Base-by-base conservation (phyloP, 345 rosid genomes). In the Kandelia obovata region DNA sequence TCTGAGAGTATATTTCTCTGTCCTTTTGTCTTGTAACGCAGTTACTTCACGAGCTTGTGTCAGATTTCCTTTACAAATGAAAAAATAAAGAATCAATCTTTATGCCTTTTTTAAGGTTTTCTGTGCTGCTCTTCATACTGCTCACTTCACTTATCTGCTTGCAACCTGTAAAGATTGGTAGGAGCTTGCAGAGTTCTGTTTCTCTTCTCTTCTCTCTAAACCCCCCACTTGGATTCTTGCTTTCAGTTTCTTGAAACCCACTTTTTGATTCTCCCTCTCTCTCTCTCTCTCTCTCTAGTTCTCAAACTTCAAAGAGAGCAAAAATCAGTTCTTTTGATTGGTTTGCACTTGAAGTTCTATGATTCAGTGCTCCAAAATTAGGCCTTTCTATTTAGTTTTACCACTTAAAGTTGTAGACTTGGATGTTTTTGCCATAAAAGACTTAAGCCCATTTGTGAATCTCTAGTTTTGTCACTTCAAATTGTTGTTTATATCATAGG, bases 41-140 rank as follows among this genome's bases (percentile, higher is more conserved):
- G 81, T 81, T 82, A 34, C 82, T 80, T 90, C 96, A 92, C 92
- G 96, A 90, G 93, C 83, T 70, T 76, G 83, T 88, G 97, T 90
- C 97, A 92, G 98, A 81, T 76, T 52, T 68, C 46, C 61, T 64
- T 75, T 75, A 65, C 78, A 78, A 77, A 43, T 56, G 71, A 57
- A 35, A 61, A 43, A 56, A 49, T 47, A 56, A 49, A 53, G 70
- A 61, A 27, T 55, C 59, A 67, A 59, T 64, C 64, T 77, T 67
- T 73, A 47, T 62, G 58, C 73, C 5, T 63, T 30, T 75, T 71
- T 75, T 58, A 52, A 64, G 53, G 62, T 75, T 62, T 49, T 67
- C 65, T 34, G 25, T 58, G 63, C 78, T 66, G 26, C 30, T 51
- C n/a, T 68, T 61, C 66, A 37, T 62, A 53, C 67, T 70, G 68